Conservation (phyloP, 2,329 filamentous ascomycete genomes). For the Kalmusia sp. region DNA sequence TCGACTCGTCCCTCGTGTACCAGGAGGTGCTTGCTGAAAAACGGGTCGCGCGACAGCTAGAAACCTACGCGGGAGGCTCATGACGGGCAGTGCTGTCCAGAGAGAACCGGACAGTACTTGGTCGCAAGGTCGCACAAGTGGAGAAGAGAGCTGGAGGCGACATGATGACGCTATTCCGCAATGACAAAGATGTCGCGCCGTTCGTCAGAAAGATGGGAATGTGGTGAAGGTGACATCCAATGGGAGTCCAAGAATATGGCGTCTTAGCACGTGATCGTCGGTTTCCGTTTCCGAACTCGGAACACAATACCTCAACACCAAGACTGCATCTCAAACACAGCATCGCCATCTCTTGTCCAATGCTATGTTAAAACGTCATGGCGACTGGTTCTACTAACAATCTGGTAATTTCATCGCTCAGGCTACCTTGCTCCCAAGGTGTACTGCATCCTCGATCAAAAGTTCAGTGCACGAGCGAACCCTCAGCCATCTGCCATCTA, state of each 20-base stretch:
- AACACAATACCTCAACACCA: background rate
- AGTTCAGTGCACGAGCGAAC: too few relatives aligned
- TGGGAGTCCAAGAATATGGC: slow-evolving; percentile 33
- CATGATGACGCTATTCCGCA: slow-evolving; percentile 24
- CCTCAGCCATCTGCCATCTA: too few relatives aligned
- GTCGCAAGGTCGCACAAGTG: background rate
- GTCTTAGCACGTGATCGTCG: slow-evolving; percentile 24
- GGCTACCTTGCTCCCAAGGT: background rate
- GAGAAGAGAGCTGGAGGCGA: slow-evolving; percentile 1
- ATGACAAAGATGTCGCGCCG: slow-evolving; percentile 12
- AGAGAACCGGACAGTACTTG: background rate
- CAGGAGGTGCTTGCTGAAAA: slow-evolving; percentile 18
- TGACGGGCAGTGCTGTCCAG: slow-evolving; percentile 13
- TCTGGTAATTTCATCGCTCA: background rate
- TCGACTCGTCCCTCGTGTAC: slow-evolving; percentile 10
- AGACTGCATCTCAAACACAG: background rate
- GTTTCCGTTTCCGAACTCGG: background rate
- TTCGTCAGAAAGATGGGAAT: slow-evolving; percentile 21
- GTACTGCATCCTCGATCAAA: background rate
- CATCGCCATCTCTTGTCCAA: too few relatives aligned
- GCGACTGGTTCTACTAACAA: too few relatives aligned
- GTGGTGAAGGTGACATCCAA: slow-evolving; percentile 25
- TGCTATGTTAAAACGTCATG: background rate
- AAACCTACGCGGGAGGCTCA: slow-evolving; percentile 41
- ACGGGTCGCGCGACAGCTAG: slow-evolving; percentile 29